Evolutionary conservation across 2,329 filamentous ascomycete genomes (phyloP).

Genomic region (Talaromyces pinophilus): DNA sequence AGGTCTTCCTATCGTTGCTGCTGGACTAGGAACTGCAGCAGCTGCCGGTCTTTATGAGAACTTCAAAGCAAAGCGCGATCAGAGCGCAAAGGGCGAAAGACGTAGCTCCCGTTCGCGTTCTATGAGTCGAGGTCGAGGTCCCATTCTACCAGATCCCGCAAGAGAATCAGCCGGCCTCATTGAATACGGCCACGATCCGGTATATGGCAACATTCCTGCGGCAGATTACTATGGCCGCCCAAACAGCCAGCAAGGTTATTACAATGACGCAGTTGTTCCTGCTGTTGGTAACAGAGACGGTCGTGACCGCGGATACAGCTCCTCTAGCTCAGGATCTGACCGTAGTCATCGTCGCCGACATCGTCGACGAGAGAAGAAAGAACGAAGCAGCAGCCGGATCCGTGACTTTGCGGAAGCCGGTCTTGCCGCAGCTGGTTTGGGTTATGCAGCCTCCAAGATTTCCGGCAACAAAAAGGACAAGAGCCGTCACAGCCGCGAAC

Average conservation of each 20-base stretch:
- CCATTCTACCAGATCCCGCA: conserved; percentile 42
- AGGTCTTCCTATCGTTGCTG: conserved; percentile 62
- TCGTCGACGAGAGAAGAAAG: conserved; percentile 33
- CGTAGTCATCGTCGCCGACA: conserved; percentile 35
- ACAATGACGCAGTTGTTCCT: conserved; percentile 47
- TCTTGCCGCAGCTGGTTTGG: conserved; percentile 59
- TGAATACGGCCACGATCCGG: conserved; percentile 65
- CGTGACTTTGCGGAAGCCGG: conserved; percentile 55
- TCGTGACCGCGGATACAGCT: conserved; percentile 44
- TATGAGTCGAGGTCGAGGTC: conserved; percentile 47
- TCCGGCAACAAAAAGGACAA: conserved; percentile 57
- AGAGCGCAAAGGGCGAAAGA: conserved; percentile 48
- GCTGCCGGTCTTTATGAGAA: conserved; percentile 64
- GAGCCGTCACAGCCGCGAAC: conserved; percentile 40
- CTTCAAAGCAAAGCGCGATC: conserved; percentile 61
- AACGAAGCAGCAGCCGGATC: conserved; percentile 42
- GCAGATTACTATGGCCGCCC: conserved; percentile 51
- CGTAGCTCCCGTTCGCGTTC: conserved; percentile 31
- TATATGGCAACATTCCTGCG: conserved; percentile 56
- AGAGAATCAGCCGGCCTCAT: conserved; percentile 56
- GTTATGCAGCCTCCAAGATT: conserved; percentile 59
- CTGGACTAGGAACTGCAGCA: conserved; percentile 62
- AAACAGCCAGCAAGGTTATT: conserved; percentile 40
- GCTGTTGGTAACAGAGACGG: conserved; percentile 42
- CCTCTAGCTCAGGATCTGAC: conserved; percentile 42